Evolutionary conservation across 1,139 yeast species (phyloP).

Genomic region (Geotrichum australiense): DNA sequence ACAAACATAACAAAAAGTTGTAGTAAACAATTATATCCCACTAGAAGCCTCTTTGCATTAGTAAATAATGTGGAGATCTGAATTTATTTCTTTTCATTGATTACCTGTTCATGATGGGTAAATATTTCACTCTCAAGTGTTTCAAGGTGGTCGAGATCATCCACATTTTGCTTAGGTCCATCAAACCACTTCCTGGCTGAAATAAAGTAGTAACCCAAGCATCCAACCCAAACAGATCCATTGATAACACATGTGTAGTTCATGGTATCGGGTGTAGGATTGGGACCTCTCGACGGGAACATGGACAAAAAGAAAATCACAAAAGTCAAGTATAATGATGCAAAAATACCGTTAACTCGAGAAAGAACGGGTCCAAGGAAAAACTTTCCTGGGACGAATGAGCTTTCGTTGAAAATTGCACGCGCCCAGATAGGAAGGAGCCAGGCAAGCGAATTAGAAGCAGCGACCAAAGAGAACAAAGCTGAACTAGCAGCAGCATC

Average conservation of each 20-base stretch:
- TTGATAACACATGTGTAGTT: slow-evolving; percentile 60
- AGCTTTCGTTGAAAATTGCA: slow-evolving; percentile 37
- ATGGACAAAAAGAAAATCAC: slow-evolving; percentile 59
- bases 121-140: slow-evolving; percentile 18
- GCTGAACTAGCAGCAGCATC: slow-evolving; percentile 55
- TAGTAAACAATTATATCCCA: too few relatives aligned
- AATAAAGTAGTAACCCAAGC: slow-evolving; percentile 43
- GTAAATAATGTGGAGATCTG: neutral
- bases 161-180: slow-evolving; percentile 57
- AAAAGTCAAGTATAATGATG: slow-evolving; percentile 38
- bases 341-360: slow-evolving; percentile 28
- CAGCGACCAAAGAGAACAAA: slow-evolving; percentile 49
- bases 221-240: slow-evolving; percentile 51
- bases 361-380: slow-evolving; percentile 48
- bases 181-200: slow-evolving; percentile 55
- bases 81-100: neutral
- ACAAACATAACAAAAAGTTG: too few relatives aligned
- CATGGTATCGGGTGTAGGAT: slow-evolving; percentile 44
- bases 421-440: slow-evolving; percentile 49
- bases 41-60: too few relatives aligned
- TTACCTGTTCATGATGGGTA: neutral
- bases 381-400: slow-evolving; percentile 58
- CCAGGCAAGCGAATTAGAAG: slow-evolving; percentile 60
- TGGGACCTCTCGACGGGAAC: slow-evolving; percentile 50
- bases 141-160: slow-evolving; percentile 26